Conservation (phyloP, 2,329 filamentous ascomycete genomes). For the Aaosphaeria arxii region DNA sequence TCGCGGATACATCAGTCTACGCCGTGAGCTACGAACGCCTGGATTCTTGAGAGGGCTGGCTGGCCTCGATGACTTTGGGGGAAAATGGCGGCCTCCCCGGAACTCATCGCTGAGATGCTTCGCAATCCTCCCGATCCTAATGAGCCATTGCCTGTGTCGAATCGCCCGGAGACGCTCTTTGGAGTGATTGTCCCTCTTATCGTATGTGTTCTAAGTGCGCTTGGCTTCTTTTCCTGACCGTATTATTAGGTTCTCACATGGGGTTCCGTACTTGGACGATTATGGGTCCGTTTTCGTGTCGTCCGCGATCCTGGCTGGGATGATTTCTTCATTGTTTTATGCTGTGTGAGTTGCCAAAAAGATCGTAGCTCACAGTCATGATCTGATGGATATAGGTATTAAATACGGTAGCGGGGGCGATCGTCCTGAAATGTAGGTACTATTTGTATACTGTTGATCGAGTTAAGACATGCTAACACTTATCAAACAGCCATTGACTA, state of each 20-base stretch:
- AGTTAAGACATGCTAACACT: neutral
- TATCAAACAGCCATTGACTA: conserved; percentile 19
- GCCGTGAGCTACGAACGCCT: too few relatives aligned
- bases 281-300: conserved; percentile 24
- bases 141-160: conserved; percentile 25
- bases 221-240: neutral
- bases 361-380: neutral
- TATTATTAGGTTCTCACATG: conserved; percentile 20
- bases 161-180: conserved; percentile 22
- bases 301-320: conserved; percentile 36
- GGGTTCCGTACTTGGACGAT: conserved; percentile 23
- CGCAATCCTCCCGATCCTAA: conserved; percentile 20
- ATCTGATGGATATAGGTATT: conserved; percentile 11
- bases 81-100: conserved; percentile 1
- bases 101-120: conserved; percentile 16
- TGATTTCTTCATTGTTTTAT: conserved; percentile 28
- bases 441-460: neutral
- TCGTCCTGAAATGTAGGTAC: conserved; percentile 21
- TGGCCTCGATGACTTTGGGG: too few relatives aligned
- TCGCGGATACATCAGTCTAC: too few relatives aligned
- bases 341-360: conserved; percentile 7
- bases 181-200: conserved; percentile 23
- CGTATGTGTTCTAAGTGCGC: conserved; percentile 9
- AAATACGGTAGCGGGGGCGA: conserved; percentile 22
- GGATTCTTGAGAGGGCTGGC: too few relatives aligned